Evolutionary conservation across 1,139 yeast genomes (phyloP).

Genomic region (Pichia sp.): DNA sequence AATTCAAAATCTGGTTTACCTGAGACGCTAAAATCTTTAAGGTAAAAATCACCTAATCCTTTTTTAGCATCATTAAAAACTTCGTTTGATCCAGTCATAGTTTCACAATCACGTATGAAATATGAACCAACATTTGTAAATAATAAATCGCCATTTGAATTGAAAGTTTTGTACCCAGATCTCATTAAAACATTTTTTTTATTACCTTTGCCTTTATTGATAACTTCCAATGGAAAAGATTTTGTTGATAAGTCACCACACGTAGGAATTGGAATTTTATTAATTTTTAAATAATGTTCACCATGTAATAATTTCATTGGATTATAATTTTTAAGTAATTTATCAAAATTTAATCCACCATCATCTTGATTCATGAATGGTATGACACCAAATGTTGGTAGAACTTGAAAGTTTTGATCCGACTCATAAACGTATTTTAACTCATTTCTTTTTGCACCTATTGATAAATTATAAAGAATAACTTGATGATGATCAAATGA

Average conservation of each 20-base stretch:
- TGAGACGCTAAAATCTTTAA: slow-evolving; percentile 51
- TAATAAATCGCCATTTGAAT: slow-evolving; percentile 57
- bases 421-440: slow-evolving; percentile 77
- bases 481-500: slow-evolving; percentile 62
- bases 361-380: slow-evolving; percentile 47
- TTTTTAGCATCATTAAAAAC: slow-evolving; percentile 41
- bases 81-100: slow-evolving; percentile 49
- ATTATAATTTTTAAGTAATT: slow-evolving; percentile 65
- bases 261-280: slow-evolving; percentile 75
- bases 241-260: slow-evolving; percentile 54
- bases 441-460: slow-evolving; percentile 79
- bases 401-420: slow-evolving; percentile 71
- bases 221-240: slow-evolving; percentile 61
- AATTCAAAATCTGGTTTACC: slow-evolving; percentile 60
- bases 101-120: slow-evolving; percentile 73
- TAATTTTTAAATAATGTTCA: slow-evolving; percentile 82
- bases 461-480: slow-evolving; percentile 80
- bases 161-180: slow-evolving; percentile 67
- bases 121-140: slow-evolving; percentile 82
- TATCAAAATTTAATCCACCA: slow-evolving; percentile 29
- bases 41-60: slow-evolving; percentile 42
- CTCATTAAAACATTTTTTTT: slow-evolving; percentile 73
- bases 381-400: slow-evolving; percentile 89
- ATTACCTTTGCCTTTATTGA: slow-evolving; percentile 59
- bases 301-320: slow-evolving; percentile 90